A percentile compares a stretch with the other conserved stretches of the same genome.
phyloP scores from a whole-genome alignment of 2,329 filamentous ascomycete species.

The Microcera coccophila region DNA sequence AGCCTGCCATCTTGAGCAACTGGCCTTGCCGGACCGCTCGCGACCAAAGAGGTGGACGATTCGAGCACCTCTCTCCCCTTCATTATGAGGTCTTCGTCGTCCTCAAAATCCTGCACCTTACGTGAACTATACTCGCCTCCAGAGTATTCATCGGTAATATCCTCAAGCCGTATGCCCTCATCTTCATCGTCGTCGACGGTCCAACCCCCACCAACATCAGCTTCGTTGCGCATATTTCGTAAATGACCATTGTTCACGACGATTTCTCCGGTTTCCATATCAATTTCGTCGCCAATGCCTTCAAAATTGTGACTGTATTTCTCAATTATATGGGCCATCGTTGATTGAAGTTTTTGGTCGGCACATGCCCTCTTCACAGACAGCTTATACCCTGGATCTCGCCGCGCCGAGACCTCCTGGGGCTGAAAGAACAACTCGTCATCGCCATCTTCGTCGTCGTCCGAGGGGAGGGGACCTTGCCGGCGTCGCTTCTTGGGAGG shows the following conservation, averaged over 20 bases:
- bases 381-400: conserved; percentile 55
- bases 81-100: conserved; percentile 5
- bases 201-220: conserved; percentile 37
- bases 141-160: conserved; percentile 25
- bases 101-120: conserved; percentile 9
- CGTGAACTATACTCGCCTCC: conserved; percentile 4
- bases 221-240: conserved; percentile 55
- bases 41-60: conserved; percentile 7
- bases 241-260: conserved; percentile 92
- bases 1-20: conserved; percentile 1
- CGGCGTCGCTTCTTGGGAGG: conserved; percentile 58
- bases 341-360: conserved; percentile 70
- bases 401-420: conserved; percentile 44
- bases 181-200: conserved; percentile 34
- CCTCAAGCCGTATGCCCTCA: conserved; percentile 33
- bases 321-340: conserved; percentile 82
- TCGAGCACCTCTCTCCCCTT: neutral
- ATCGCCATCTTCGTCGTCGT: conserved; percentile 38
- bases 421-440: conserved; percentile 48
- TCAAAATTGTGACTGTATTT: conserved; percentile 85
- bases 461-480: conserved; percentile 41
- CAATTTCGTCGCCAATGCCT: conserved; percentile 83
- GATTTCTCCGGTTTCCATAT: conserved; percentile 74
- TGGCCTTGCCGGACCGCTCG: neutral
- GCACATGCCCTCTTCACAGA: conserved; percentile 62